Evolutionary conservation across 306 rosid genomes (phyloP).

Genomic region (Citrullus mucosospermus): DNA sequence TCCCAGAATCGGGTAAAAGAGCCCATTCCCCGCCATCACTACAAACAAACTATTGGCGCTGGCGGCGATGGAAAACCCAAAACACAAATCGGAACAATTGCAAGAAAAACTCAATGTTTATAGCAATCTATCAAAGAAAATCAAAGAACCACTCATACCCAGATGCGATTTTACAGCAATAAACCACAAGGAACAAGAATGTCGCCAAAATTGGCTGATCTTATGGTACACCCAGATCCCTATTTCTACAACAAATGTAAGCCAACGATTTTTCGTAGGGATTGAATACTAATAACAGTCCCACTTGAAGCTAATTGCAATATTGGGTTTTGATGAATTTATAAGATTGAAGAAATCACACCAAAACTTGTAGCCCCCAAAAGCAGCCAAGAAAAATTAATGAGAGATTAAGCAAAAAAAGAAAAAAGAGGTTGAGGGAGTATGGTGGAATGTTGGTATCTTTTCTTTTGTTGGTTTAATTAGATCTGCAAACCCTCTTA

Average conservation of each 20-base stretch:
- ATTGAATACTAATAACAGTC: conserved; percentile 1
- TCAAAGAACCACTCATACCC: conserved; percentile 10
- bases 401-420: conserved; percentile 6
- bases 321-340: conserved; percentile 15
- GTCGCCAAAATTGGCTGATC: conserved; percentile 8
- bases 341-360: conserved; percentile 21
- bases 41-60: background rate
- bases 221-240: conserved; percentile 32
- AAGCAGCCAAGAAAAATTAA: conserved; percentile 19
- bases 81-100: conserved; percentile 18
- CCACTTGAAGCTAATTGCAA: background rate
- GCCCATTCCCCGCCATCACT: conserved; percentile 49
- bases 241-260: background rate
- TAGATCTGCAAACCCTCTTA: conserved; percentile 27
- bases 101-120: conserved; percentile 9
- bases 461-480: conserved; percentile 23
- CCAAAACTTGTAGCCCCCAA: conserved; percentile 13
- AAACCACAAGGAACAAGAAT: conserved; percentile 15
- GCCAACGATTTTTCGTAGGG: conserved; percentile 1
- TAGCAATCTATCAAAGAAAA: conserved; percentile 24
- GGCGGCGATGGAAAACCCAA: conserved; percentile 1
- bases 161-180: conserved; percentile 16
- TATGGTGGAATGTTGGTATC: conserved; percentile 39
- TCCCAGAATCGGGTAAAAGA: conserved; percentile 62
- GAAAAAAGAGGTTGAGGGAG: conserved; percentile 1